Evolutionary conservation across 495 filamentous ascomycete genomes (phyloP).

Genomic region (Letharia columbiana): DNA sequence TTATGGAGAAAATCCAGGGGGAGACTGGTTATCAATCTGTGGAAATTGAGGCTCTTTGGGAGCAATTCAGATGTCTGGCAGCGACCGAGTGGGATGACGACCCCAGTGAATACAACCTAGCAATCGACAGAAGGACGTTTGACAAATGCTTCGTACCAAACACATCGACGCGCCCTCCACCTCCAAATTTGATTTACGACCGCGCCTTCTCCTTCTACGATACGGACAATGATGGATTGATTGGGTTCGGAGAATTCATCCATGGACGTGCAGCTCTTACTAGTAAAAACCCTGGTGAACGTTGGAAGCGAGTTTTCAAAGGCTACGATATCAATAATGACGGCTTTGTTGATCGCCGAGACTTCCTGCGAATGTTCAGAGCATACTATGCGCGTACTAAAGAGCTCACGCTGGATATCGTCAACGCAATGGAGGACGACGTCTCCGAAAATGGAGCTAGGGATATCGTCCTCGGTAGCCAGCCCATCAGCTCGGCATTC

Average conservation of each 20-base stretch:
- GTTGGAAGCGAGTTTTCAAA: constrained; percentile 66
- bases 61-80: constrained; percentile 90
- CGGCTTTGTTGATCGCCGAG: constrained; percentile 76
- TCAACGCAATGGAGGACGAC: constrained; percentile 74
- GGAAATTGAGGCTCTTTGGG: constrained; percentile 87
- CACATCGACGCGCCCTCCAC: constrained; percentile 60
- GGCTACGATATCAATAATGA: constrained; percentile 89
- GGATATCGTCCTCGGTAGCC: constrained; percentile 63
- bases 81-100: constrained; percentile 78
- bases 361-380: constrained; percentile 86
- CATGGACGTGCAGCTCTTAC: constrained; percentile 75
- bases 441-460: constrained; percentile 66
- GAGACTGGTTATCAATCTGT: constrained; percentile 71
- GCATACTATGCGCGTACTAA: constrained; percentile 82
- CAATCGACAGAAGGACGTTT: constrained; percentile 86
- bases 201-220: constrained; percentile 97
- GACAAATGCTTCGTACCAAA: constrained; percentile 82
- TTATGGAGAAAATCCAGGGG: constrained; percentile 56
- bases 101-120: constrained; percentile 63
- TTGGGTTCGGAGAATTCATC: constrained; percentile 91
- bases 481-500: constrained; percentile 69
- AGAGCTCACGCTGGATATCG: constrained; percentile 74
- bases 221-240: constrained; percentile 74
- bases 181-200: constrained; percentile 87
- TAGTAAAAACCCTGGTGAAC: constrained; percentile 55